Percentiles rank a stretch among this genome's conserved stretches.
These are phyloP conservation scores for Boletus sp. DNA, from an alignment of 768 basidiomycete genomes.

Conservation along the genomic window DNA sequence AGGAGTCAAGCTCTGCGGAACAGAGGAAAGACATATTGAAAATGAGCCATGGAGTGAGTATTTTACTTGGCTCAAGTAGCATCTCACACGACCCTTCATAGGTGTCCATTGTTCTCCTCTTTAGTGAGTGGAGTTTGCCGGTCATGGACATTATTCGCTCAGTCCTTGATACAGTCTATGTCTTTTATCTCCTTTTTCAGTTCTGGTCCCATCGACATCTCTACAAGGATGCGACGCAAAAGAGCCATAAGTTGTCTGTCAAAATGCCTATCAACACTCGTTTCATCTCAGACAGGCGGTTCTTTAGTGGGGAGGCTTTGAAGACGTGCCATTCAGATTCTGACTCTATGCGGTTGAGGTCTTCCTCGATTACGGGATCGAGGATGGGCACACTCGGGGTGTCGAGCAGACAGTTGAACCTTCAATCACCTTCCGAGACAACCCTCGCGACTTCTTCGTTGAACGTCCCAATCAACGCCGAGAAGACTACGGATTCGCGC, in stretches of 20 bases:
- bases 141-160: not conserved
- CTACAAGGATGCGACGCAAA: constrained; percentile 47
- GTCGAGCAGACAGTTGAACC: constrained; percentile 6
- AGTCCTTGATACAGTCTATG: constrained; percentile 40
- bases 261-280: constrained; percentile 31
- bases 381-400: constrained; percentile 6
- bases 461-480: not conserved
- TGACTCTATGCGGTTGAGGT: constrained; percentile 13
- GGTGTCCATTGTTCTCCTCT: constrained; percentile 52
- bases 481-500: constrained; percentile 9
- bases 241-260: constrained; percentile 38
- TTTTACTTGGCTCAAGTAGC: not conserved
- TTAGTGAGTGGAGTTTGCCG: constrained; percentile 36
- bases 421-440: constrained; percentile 27
- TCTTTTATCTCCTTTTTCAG: constrained; percentile 50
- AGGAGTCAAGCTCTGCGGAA: constrained; percentile 18
- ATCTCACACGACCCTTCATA: constrained; percentile 15
- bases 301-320: constrained; percentile 24
- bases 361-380: constrained; percentile 10
- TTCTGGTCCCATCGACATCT: constrained; percentile 54
- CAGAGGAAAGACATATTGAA: constrained; percentile 43
- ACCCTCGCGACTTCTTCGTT: constrained; percentile 19
- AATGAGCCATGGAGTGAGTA: constrained; percentile 51
- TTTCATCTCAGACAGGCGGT: constrained; percentile 25
- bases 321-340: constrained; percentile 20